Percentiles rank a stretch among this genome's conserved stretches.
Evolutionary conservation across 768 basidiomycete genomes (phyloP).

Genomic region (Pleurotus eryngii): DNA sequence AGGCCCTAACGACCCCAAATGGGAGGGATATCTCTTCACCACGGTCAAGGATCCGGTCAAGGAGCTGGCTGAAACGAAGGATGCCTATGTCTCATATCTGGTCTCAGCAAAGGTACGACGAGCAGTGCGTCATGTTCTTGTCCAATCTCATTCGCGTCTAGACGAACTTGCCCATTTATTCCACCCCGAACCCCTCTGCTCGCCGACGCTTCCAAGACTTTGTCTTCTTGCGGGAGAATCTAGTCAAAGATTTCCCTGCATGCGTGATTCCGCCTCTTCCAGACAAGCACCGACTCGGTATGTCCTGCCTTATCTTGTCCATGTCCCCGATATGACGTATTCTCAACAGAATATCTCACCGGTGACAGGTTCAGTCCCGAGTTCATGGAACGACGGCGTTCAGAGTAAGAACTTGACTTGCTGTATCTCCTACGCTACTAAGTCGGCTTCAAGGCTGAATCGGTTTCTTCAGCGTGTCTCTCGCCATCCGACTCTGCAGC

Average conservation of each 20-base stretch:
- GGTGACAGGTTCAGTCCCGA: constrained; percentile 97
- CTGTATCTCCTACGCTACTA: constrained; percentile 3
- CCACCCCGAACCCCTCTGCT: constrained; percentile 65
- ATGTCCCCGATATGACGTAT: neutral
- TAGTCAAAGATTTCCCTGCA: constrained; percentile 90
- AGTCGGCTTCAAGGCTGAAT: constrained; percentile 60
- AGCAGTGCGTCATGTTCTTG: neutral
- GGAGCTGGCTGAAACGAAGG: constrained; percentile 95
- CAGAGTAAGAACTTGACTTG: constrained; percentile 58
- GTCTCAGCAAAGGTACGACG: constrained; percentile 78
- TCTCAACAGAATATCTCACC: constrained; percentile 82
- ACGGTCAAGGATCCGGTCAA: constrained; percentile 90
- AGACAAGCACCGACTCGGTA: constrained; percentile 94
- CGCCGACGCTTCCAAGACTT: constrained; percentile 97
- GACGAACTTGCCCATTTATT: constrained; percentile 91
- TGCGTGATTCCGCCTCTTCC: constrained; percentile 97
- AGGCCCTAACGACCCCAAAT: constrained; percentile 81
- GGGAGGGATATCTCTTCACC: constrained; percentile 85
- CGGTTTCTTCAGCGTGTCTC: constrained; percentile 88
- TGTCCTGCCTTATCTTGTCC: constrained; percentile 22
- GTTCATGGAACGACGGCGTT: constrained; percentile 90
- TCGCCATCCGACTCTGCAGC: constrained; percentile 92
- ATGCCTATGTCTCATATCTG: constrained; percentile 93
- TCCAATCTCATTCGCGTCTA: constrained; percentile 27
- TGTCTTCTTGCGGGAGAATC: constrained; percentile 85